Evolutionary conservation across 176 grass and related monocot genomes (phyloP), one percentile per base, ranked within the genome.

Genomic region (Chrysopogon serrulatus): DNA sequence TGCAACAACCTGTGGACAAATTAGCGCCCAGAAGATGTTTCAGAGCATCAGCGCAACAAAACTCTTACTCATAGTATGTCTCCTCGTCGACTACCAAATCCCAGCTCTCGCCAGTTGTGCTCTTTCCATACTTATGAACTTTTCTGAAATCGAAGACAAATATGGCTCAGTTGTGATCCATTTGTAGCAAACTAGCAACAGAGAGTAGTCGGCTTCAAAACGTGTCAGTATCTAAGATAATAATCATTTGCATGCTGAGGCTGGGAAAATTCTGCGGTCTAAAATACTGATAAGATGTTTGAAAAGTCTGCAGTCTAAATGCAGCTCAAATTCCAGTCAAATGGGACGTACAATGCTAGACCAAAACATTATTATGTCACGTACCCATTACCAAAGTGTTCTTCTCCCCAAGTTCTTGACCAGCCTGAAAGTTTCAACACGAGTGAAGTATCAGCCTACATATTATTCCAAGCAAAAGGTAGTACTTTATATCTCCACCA

Each of bases 391-490:
- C 96, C 96, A 5, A 89, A 96, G 86, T 99, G 96, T 35, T 99
- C 96, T 85, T 96, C 93, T 73, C 96, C 96, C 96, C 96, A 99
- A 32, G 91, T 99, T 87, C 96, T 99, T 83, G 96, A 96, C 96
- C 96, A 99, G 26, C 96, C 96, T 99, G 87, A 18, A 92, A 87
- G 60, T 71, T 53, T 42, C 16, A 86, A 81, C 37, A 32, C 11
- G 56, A 83, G 54, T 19, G 47, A 40, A 83, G 49, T 62, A 42
- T 19, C 23, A 36, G 61, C 6, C 23, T 73, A 43, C 6, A 42
- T 27, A 82, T 60, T 3, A 12, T 63, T 30, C 40, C 8, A 10
- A 11, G 23, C 4, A 82, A 74, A 68, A 36, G 11, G 30, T 57
- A 8, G 26, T 5, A 56, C 26, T 78, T 33, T 53, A 6, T 72